Evolutionary conservation across 2,329 filamentous ascomycete species (phyloP).

Genomic region (Tolypocladium endophyticum): DNA sequence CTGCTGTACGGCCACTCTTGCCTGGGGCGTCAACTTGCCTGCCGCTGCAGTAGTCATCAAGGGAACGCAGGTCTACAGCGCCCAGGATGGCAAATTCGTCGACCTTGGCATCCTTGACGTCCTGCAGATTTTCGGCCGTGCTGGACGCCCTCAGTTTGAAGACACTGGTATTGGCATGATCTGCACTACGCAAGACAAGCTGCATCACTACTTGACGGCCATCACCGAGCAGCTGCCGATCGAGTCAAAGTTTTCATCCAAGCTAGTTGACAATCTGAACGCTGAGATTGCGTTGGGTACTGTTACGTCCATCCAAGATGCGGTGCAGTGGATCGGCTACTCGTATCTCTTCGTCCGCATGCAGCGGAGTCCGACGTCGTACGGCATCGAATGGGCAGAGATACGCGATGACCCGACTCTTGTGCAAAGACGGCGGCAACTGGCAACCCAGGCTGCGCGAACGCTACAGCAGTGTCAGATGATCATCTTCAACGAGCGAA

Average conservation of each 20-base stretch:
- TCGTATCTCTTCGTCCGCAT: constrained; percentile 97
- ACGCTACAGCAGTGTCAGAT: constrained; percentile 90
- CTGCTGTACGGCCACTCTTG: constrained; percentile 94
- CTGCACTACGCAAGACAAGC: constrained; percentile 88
- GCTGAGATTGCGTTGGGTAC: constrained; percentile 90
- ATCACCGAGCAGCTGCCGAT: constrained; percentile 96
- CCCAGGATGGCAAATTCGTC: constrained; percentile 92
- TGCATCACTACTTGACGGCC: constrained; percentile 82
- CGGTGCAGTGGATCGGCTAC: constrained; percentile 94
- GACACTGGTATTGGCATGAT: constrained; percentile 98
- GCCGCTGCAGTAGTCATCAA: constrained; percentile 97
- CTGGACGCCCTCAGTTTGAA: constrained; percentile 93
- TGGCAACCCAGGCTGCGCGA: constrained; percentile 80
- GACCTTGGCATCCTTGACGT: constrained; percentile 95
- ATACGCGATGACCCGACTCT: constrained; percentile 79
- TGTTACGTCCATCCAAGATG: constrained; percentile 87
- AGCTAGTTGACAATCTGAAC: constrained; percentile 92
- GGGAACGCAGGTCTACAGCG: constrained; percentile 92
- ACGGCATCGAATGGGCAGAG: constrained; percentile 93
- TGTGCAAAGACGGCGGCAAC: constrained; percentile 71
- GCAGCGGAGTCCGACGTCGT: constrained; percentile 81
- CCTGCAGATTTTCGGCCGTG: constrained; percentile 95
- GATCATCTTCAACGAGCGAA: constrained; percentile 96
- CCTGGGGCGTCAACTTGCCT: constrained; percentile 97
- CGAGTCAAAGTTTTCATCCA: constrained; percentile 89